A percentile compares a stretch with the other conserved stretches of the same genome.
These are phyloP conservation scores for Akanthomyces muscarius DNA, from an alignment of 2,329 filamentous ascomycete genomes.

Conservation along the genomic window DNA sequence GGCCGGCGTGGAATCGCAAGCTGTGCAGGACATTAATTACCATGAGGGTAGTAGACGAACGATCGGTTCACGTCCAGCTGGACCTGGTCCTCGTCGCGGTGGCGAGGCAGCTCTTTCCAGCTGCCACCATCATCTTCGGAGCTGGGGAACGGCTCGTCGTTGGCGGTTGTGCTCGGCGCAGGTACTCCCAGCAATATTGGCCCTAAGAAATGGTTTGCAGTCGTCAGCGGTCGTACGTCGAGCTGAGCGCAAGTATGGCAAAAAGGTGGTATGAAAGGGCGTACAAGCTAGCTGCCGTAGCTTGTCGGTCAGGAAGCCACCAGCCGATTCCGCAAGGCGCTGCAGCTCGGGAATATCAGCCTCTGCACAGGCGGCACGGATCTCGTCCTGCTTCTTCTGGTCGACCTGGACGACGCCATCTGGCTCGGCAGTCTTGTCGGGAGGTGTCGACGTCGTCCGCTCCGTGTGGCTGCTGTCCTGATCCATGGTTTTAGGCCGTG, in stretches of 20 bases:
- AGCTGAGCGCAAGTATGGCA: background rate
- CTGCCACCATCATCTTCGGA: constrained; percentile 21
- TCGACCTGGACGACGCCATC: background rate
- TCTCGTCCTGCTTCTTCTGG: constrained; percentile 32
- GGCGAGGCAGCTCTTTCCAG: constrained; percentile 66
- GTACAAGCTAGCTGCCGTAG: constrained; percentile 75
- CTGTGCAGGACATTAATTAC: constrained; percentile 44
- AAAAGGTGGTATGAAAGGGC: background rate
- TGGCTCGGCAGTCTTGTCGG: background rate
- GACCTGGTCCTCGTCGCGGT: constrained; percentile 87
- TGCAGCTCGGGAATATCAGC: constrained; percentile 55
- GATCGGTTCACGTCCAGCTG: constrained; percentile 87
- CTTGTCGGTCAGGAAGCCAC: constrained; percentile 64
- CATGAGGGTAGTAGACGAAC: constrained; percentile 92
- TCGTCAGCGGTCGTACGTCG: constrained; percentile 3
- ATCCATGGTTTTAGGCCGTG: background rate
- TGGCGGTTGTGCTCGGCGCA: constrained; percentile 12
- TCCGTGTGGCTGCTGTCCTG: background rate
- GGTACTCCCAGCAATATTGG: constrained; percentile 18
- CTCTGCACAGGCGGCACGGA: constrained; percentile 55
- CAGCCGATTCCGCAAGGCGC: constrained; percentile 55
- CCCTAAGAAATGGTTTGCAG: constrained; percentile 13
- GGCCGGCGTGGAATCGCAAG: background rate
- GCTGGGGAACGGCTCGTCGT: constrained; percentile 18
- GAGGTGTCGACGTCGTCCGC: background rate